A percentile compares a stretch with the other conserved stretches of the same genome.
Conservation (phyloP, 352 stramenopile genomes). For the Phytophthora fragariae region DNA sequence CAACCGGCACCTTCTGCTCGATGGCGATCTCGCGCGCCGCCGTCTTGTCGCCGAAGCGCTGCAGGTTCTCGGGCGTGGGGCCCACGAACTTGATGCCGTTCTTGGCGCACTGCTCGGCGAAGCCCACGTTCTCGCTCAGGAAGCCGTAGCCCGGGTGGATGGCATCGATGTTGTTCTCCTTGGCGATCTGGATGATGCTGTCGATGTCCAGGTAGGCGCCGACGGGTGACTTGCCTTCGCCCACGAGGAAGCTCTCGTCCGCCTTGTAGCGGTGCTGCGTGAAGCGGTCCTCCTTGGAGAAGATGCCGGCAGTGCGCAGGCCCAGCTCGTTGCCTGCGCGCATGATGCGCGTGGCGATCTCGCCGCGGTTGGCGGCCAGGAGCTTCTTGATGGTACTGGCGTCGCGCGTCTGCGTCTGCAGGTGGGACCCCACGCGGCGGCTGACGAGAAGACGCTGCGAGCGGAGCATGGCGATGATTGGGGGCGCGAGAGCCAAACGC, state of each 20-base stretch:
- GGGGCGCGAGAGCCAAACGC: slow-evolving; percentile 21
- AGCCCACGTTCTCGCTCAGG: slow-evolving; percentile 95
- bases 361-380: slow-evolving; percentile 97
- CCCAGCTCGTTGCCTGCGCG: slow-evolving; percentile 94
- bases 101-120: slow-evolving; percentile 92
- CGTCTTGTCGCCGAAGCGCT: slow-evolving; percentile 91
- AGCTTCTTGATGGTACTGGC: slow-evolving; percentile 94
- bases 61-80: slow-evolving; percentile 94
- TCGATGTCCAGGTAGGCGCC: slow-evolving; percentile 96
- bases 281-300: slow-evolving; percentile 94
- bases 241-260: slow-evolving; percentile 96
- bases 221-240: slow-evolving; percentile 92
- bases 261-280: slow-evolving; percentile 98
- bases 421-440: slow-evolving; percentile 27
- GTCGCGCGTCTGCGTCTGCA: slow-evolving; percentile 49
- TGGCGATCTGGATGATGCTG: slow-evolving; percentile 93
- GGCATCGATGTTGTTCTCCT: slow-evolving; percentile 93
- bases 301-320: slow-evolving; percentile 92
- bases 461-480: slow-evolving; percentile 45
- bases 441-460: slow-evolving; percentile 41
- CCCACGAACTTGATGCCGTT: slow-evolving; percentile 96
- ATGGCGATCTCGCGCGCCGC: slow-evolving; percentile 90
- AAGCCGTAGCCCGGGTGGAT: slow-evolving; percentile 99
- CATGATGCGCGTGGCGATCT: slow-evolving; percentile 98
- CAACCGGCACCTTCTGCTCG: slow-evolving; percentile 88